Evolutionary conservation across 2,329 filamentous ascomycete species (phyloP).

Genomic region (Trichoderma simmonsii): DNA sequence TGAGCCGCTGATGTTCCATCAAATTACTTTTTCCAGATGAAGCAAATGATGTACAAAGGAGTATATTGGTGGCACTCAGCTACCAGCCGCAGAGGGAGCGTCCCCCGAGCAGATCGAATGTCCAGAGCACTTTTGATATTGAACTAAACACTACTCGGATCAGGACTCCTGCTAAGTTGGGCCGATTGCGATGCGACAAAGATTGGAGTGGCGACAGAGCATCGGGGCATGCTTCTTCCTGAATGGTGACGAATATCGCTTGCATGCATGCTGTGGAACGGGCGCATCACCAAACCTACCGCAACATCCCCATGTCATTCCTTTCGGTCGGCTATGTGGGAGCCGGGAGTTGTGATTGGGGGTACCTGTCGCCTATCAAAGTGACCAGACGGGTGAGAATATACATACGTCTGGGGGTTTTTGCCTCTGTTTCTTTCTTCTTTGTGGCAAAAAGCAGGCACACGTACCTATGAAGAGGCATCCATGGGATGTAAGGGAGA

Average conservation of each 20-base stretch:
- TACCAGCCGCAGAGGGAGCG: not conserved
- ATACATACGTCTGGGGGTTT: not conserved
- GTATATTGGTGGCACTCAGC: not conserved
- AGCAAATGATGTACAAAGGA: conserved; percentile 1
- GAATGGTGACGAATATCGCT: conserved; percentile 12
- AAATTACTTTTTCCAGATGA: not conserved
- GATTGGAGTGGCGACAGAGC: not conserved
- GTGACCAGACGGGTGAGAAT: not conserved
- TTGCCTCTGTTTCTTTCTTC: not conserved
- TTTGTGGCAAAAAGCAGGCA: not conserved
- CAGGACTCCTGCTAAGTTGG: not conserved
- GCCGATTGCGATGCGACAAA: not conserved
- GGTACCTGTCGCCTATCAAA: not conserved
- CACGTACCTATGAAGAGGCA: not conserved
- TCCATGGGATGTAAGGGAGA: not conserved
- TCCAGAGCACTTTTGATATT: not conserved
- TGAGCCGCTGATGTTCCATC: not conserved
- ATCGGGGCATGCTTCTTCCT: not conserved
- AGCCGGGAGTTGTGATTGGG: not conserved
- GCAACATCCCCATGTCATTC: not conserved
- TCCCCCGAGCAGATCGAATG: not conserved
- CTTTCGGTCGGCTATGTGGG: not conserved
- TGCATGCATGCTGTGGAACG: conserved; percentile 14
- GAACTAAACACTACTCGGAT: not conserved
- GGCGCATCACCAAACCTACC: conserved; percentile 8